A percentile compares a stretch with the other conserved stretches of the same genome.
These are phyloP conservation scores for Aspergillus sergii DNA, from an alignment of 2,329 filamentous ascomycete genomes.

Conservation along the genomic window DNA sequence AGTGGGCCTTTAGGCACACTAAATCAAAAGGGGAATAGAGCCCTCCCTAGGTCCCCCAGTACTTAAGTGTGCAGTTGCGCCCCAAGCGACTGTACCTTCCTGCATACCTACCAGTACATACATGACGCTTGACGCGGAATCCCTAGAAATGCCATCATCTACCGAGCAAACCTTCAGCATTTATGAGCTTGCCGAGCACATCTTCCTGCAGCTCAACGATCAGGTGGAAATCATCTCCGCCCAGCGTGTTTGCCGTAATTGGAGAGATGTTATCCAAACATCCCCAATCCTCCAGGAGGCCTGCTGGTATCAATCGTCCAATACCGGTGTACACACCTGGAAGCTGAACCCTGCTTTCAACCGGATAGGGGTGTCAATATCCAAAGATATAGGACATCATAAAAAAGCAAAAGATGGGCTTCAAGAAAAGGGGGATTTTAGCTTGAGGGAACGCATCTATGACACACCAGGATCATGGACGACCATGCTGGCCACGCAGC, in stretches of 20 bases:
- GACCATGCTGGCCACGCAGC: conserved; percentile 10
- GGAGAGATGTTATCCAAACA: conserved; percentile 9
- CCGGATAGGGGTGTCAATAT: conserved; percentile 4
- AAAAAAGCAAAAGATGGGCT: background rate
- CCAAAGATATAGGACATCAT: background rate
- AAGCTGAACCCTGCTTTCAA: conserved; percentile 9
- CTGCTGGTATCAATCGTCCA: conserved; percentile 5
- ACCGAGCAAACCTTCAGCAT: conserved; percentile 2
- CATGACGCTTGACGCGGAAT: background rate
- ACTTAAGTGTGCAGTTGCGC: background rate
- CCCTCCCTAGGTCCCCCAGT: too few relatives aligned
- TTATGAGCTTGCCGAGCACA: conserved; percentile 7
- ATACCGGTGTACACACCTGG: background rate
- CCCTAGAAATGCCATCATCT: conserved; percentile 1
- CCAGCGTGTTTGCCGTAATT: background rate
- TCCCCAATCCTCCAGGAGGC: background rate
- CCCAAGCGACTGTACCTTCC: background rate
- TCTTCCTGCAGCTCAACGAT: conserved; percentile 6
- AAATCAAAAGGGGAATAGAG: too few relatives aligned
- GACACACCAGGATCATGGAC: conserved; percentile 11
- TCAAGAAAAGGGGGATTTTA: conserved; percentile 5
- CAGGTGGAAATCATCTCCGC: background rate
- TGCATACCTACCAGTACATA: background rate
- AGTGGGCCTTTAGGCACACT: too few relatives aligned
- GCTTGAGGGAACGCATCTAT: conserved; percentile 1